Evolutionary conservation across 805 yeast genomes (phyloP), one percentile per base, ranked within the genome.

Genomic region (Kuraishia molischiana): DNA sequence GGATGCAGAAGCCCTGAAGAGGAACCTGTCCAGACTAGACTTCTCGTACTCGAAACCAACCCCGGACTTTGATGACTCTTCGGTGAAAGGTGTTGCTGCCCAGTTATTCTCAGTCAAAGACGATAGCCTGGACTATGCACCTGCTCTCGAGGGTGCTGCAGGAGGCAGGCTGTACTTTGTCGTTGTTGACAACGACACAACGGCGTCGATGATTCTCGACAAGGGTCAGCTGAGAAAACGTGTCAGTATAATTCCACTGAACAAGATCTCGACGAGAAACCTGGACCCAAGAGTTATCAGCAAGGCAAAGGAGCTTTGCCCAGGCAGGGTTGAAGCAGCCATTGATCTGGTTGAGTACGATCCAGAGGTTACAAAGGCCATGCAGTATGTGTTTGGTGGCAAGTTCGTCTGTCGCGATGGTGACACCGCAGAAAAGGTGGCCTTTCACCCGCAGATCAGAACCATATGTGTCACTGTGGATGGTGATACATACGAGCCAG

Each of bases 401-500:
- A 84, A 94, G n/a, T 72, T 94, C 32, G 72, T 92, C 18, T 92
- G 98, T 61, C 63, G 76, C 15, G 94, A 87, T 58, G 84, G 95
- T 0, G 80, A 82, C 13, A 78, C 95, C 0, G 97, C 98, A 0
- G 82, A 89, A 47, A 66, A 69, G 35, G 82, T 92, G n/a, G 85
- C 97, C 0, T 86, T 87, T 54, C 78, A 89, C 54, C 92, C 90
- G 1, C 71, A 75, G 38, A 77, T 90, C 13, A 69, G 85, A 44
- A 69, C 89, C 1, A 77, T 87, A 49, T 79, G 94, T 22, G 86
- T 94, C 13, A 92, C 99, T 0, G 56, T 84, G 24, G 89, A 87
- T 38, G 99, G 98, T 37, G 98, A 92, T 56, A 72, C 81, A 9
- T 92, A 89, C 59, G 98, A 92, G 53, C 98, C 98, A 0, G 86